Evolutionary conservation across 208 protist species (phyloP), one percentile per base, ranked within the genome.

Genomic region (Trypanosoma lewisi): DNA sequence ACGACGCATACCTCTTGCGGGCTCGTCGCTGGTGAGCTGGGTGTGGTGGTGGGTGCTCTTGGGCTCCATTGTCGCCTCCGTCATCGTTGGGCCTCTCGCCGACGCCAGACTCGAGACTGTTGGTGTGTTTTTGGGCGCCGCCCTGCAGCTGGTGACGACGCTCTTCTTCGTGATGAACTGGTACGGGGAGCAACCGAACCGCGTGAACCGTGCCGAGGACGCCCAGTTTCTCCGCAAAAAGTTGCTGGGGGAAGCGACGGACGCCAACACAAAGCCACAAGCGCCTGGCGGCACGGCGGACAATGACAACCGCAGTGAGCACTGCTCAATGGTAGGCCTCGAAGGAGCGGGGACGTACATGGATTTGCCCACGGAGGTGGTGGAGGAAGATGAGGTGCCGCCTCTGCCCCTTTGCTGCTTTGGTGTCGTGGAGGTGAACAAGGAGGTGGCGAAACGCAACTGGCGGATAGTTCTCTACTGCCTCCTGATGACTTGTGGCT

Each of bases 141-240:
- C 60, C 7, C 55, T 83, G 51, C 79, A 89, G 75, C 53, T 85
- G 37, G 19, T 87, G 50, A 77, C 80, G 1, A 49, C 42, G 17
- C 14, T 86, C 27, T 69, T 89, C 66, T 87, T 70, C 54, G 21
- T 83, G 19, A 78, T 84, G 50, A 92, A 92, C 75, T 78, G 66
- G 77, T 83, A 83, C 62, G 85, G 68, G 5, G 85, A 92, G 82
- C 50, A 73, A 49, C 67, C 21, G 44, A 89, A 92, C 65, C 67
- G 62, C 2, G 74, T 60, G 52, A 83, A 90, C 45, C 83, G 75
- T 31, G 16, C 58, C 23, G 68, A 73, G 19, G 83, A 90, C 70
- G 56, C 50, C 25, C 34, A 68, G 49, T 65, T 76, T 12, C 39
- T 77, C 6, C 69, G 72, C 48, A 55, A 67, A 23, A 53, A 75